Base-by-base conservation (phyloP, 2,329 filamentous ascomycete genomes). In the Diaporthe eres region DNA sequence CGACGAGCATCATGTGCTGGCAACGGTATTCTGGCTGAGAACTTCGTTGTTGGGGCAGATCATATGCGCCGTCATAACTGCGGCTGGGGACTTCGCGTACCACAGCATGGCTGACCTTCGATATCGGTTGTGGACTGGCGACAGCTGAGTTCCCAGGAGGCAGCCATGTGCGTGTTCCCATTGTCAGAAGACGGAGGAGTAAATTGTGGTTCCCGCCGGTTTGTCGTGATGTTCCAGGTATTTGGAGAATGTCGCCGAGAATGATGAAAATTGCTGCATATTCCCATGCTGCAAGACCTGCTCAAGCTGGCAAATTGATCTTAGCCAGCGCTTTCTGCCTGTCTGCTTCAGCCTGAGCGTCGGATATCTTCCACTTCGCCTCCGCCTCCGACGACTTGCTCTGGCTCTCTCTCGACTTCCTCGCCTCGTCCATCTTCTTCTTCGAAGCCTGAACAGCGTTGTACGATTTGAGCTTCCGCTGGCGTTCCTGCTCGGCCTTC, bases 401-500 rank as follows among this genome's bases (percentile, higher is more conserved):
- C 10, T 34, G 10, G 17, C 37, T 63, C 57, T 71, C 19, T 9
- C 44, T 25, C 19, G 55, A 22, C n/a, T 74, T 55, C n/a, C 53
- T 67, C 17, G 57, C 34, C 9, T 60, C 34, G 1, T 74, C 53
- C 12, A 22, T n/a, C 58, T 74, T 67, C 39, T 75, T 74, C 39
- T 47, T 71, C 7, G 42, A 31, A 15, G 42, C 39, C 15, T 74
- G 72, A 2, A 57, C 42, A 7, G 28, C 39, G 9, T 67, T 74
- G 17, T 74, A 47, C 2, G 68, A 28, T 2, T 44, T 73, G 7
- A 75, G 57, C 2, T 73, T 55, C 61, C 73, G 75, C 47, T 57
- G 61, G 9, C 73, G 53, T 34, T 77, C 75, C 34, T 42, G n/a
- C 2, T 71, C 47, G 22, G 75, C 75, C 47, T 51, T 51, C 25